These are phyloP conservation scores for Cocos nucifera DNA, from an alignment of 176 grass and related monocot species.

Conservation along the genomic window DNA sequence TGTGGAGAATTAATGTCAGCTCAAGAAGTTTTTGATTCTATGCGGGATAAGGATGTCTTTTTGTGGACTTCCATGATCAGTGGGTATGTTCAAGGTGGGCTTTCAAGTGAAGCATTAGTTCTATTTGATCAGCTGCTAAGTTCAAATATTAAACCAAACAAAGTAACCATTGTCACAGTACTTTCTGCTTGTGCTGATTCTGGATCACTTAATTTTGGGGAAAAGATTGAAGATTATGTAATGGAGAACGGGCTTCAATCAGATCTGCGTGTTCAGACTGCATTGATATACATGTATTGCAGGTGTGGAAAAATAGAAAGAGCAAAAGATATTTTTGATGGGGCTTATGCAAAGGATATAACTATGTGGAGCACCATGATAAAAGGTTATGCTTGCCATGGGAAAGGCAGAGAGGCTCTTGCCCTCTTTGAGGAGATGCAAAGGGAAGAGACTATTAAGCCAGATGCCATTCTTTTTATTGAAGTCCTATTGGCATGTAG, in stretches of 20 bases:
- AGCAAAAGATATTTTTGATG: slow-evolving; percentile 56
- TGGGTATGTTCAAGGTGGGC: slow-evolving; percentile 41
- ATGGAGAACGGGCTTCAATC: slow-evolving; percentile 25
- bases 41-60: slow-evolving; percentile 24
- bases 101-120: slow-evolving; percentile 20
- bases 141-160: slow-evolving; percentile 33
- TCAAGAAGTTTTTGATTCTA: slow-evolving; percentile 32
- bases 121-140: slow-evolving; percentile 33
- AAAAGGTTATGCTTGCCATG: slow-evolving; percentile 50
- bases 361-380: slow-evolving; percentile 66
- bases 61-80: slow-evolving; percentile 54
- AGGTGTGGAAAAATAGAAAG: slow-evolving; percentile 38
- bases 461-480: slow-evolving; percentile 59
- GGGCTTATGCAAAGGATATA: slow-evolving; percentile 33
- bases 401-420: slow-evolving; percentile 38
- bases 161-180: slow-evolving; percentile 29
- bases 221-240: slow-evolving; percentile 30
- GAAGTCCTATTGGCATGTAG: slow-evolving; percentile 49
- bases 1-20: slow-evolving; percentile 34
- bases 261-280: slow-evolving; percentile 34
- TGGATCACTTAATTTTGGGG: slow-evolving; percentile 24
- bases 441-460: slow-evolving; percentile 26
- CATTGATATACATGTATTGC: slow-evolving; percentile 42
- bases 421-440: slow-evolving; percentile 43
- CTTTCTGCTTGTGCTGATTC: slow-evolving; percentile 39